Conservation (phyloP, 257 asterid species). For the Asclepias syriaca region DNA sequence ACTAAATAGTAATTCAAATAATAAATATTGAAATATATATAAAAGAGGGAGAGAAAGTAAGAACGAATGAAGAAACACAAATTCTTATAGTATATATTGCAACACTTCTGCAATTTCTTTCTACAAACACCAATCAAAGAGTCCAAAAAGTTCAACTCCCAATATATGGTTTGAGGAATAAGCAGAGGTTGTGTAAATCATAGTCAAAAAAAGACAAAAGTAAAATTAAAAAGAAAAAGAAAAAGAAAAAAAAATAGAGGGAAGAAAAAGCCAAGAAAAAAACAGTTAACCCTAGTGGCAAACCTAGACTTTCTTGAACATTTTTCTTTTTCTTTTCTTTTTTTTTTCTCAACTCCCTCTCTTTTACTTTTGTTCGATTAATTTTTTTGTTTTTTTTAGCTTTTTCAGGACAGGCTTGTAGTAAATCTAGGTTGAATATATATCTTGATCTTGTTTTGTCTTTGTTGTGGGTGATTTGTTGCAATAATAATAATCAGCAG, state of each 20-base stretch:
- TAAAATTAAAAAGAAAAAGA: constrained; percentile 4
- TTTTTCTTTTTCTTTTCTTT: background rate
- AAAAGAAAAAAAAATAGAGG: constrained; percentile 4
- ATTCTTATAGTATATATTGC: constrained; percentile 24
- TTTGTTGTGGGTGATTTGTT: background rate
- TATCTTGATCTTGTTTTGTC: background rate
- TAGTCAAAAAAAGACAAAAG: constrained; percentile 35
- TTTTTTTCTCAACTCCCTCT: constrained; percentile 4
- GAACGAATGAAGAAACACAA: background rate
- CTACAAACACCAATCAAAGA: constrained; percentile 28
- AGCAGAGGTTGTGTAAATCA: constrained; percentile 55
- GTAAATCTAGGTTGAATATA: constrained; percentile 18
- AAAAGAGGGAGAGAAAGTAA: background rate
- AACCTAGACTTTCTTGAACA: constrained; percentile 32
- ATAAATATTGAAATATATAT: too few relatives aligned
- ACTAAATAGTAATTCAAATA: too few relatives aligned
- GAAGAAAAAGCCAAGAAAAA: constrained; percentile 15
- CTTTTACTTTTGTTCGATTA: constrained; percentile 10
- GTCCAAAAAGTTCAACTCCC: constrained; percentile 23
- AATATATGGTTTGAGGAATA: constrained; percentile 25
- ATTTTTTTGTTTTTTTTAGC: too few relatives aligned
- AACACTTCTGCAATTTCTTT: constrained; percentile 62
- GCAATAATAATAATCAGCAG: constrained; percentile 20
- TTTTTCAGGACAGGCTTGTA: background rate
- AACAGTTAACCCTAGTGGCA: constrained; percentile 20